These are phyloP conservation scores for Fusarium staphyleae DNA, from an alignment of 2,329 filamentous ascomycete genomes.

Conservation along the genomic window DNA sequence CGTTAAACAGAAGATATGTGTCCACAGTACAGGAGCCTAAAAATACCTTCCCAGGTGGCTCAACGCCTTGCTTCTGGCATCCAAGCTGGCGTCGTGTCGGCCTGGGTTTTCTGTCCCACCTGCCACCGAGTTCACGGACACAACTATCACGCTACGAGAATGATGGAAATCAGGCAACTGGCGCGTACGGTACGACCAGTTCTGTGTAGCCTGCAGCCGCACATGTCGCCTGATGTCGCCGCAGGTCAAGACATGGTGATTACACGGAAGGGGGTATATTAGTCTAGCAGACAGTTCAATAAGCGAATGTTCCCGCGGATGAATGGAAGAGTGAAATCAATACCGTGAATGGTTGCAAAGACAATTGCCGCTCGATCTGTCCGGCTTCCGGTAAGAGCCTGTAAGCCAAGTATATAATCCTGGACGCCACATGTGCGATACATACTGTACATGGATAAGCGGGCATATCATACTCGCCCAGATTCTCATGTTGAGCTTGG, in stretches of 20 bases:
- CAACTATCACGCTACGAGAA: slow-evolving; percentile 7
- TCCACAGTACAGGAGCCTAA: neutral
- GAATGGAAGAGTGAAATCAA: slow-evolving; percentile 15
- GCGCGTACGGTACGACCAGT: slow-evolving; percentile 18
- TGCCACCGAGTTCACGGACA: slow-evolving; percentile 5
- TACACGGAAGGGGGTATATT: slow-evolving; percentile 13
- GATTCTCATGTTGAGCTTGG: neutral
- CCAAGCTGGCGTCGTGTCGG: slow-evolving; percentile 22
- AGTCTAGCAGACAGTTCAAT: slow-evolving; percentile 31
- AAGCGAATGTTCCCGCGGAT: slow-evolving; percentile 31
- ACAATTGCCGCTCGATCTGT: neutral
- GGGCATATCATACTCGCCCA: slow-evolving; percentile 6
- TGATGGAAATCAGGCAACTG: neutral
- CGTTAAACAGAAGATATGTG: no score
- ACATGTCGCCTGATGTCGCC: slow-evolving; percentile 27
- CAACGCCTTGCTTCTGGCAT: neutral
- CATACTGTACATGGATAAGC: slow-evolving; percentile 9
- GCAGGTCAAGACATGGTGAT: slow-evolving; percentile 30
- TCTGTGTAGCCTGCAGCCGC: slow-evolving; percentile 20
- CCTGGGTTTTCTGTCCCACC: slow-evolving; percentile 15
- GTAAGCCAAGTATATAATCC: slow-evolving; percentile 23
- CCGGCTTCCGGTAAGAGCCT: slow-evolving; percentile 24
- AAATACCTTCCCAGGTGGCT: neutral
- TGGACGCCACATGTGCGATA: slow-evolving; percentile 33
- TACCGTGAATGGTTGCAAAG: slow-evolving; percentile 17